Evolutionary conservation across 2,329 filamentous ascomycete genomes (phyloP).

Genomic region (Dothistroma pini): DNA sequence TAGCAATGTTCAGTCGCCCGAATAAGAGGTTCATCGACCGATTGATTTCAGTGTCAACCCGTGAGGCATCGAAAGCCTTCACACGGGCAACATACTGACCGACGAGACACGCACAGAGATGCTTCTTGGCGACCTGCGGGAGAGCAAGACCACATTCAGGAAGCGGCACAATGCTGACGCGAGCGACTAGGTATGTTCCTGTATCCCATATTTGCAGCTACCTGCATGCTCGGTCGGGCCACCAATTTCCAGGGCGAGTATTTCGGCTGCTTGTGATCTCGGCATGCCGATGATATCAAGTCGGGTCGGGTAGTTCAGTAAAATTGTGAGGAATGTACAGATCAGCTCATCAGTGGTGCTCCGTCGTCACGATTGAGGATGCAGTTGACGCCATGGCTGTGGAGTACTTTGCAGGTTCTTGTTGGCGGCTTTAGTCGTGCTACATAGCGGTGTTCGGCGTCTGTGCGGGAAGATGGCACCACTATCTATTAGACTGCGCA

Average conservation of each 20-base stretch:
- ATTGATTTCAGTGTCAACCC: too few species aligned
- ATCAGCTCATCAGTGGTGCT: background rate
- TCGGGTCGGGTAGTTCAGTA: background rate
- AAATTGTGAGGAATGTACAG: background rate
- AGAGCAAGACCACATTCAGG: background rate
- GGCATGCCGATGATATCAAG: background rate
- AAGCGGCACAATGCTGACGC: background rate
- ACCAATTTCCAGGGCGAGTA: background rate
- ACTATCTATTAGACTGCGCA: too few species aligned
- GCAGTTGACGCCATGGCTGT: background rate
- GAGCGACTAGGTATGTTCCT: background rate
- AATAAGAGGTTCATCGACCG: too few species aligned
- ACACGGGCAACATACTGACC: too few species aligned
- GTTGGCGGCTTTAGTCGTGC: background rate
- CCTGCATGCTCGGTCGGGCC: background rate
- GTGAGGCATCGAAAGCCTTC: too few species aligned
- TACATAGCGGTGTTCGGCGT: background rate
- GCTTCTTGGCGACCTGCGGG: background rate
- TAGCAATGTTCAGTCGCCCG: background rate
- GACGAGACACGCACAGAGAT: too few species aligned
- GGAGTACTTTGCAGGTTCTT: background rate
- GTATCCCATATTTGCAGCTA: background rate
- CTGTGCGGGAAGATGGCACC: background rate
- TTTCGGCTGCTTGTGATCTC: background rate
- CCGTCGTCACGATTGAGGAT: background rate